Conservation (phyloP, 75 land plant genomes). For the Pinus tabuliformis region DNA sequence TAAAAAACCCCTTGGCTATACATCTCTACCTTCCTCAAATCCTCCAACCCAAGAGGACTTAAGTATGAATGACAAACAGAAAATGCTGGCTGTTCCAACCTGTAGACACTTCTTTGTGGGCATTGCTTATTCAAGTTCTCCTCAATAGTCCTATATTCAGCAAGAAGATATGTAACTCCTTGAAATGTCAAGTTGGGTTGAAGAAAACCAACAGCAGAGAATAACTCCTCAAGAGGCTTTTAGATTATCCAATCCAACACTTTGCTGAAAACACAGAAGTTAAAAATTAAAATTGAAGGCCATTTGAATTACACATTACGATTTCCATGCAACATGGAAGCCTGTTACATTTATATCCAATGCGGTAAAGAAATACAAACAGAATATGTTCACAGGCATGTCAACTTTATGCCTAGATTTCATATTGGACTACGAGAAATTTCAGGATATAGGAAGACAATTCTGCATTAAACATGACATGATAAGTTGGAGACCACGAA, state of each 20-base stretch:
- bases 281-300: background rate
- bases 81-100: background rate
- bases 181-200: background rate
- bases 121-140: background rate
- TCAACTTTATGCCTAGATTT: background rate
- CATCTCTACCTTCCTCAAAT: background rate
- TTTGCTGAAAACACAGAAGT: constrained; percentile 26
- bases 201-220: constrained; percentile 4
- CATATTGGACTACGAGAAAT: background rate
- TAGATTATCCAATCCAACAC: constrained; percentile 47
- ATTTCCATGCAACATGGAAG: background rate
- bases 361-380: background rate
- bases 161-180: background rate
- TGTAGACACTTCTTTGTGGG: background rate
- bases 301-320: background rate
- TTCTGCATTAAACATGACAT: background rate
- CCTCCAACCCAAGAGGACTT: background rate
- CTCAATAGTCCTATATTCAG: background rate
- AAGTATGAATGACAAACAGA: background rate
- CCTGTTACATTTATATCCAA: background rate
- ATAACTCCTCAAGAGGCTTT: constrained; percentile 31
- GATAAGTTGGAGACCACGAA: background rate
- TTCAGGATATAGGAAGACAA: background rate
- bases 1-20: background rate
- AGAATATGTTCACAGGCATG: too few species aligned